A percentile compares a stretch with the other conserved stretches of the same genome.
Conservation (phyloP, 768 basidiomycete species). For the Hypholoma fasciculare region DNA sequence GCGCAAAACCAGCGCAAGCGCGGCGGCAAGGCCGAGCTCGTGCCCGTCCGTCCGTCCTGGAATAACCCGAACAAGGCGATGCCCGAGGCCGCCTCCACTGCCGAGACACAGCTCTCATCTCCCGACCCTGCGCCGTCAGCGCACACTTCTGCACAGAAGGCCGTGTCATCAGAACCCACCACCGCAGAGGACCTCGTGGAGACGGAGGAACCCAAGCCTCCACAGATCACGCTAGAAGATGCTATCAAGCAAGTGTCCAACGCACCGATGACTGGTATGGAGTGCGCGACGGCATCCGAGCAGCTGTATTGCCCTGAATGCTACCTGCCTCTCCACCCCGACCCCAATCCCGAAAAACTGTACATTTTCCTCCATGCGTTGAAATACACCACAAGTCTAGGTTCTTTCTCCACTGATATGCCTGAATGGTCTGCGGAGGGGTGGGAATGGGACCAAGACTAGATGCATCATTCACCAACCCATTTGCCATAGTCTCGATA, state of each 20-base stretch:
- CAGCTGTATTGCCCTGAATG: constrained; percentile 84
- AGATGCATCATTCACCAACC: neutral
- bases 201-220: constrained; percentile 17
- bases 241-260: constrained; percentile 43
- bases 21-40: constrained; percentile 52
- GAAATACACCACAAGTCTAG: constrained; percentile 79
- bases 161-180: neutral
- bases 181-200: neutral
- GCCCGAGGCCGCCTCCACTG: neutral
- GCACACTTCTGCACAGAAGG: neutral
- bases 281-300: constrained; percentile 36
- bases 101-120: neutral
- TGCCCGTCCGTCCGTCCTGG: constrained; percentile 13
- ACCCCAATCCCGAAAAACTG: constrained; percentile 88
- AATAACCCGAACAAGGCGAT: constrained; percentile 6
- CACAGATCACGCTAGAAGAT: constrained; percentile 50
- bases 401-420: constrained; percentile 83
- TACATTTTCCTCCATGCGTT: constrained; percentile 96
- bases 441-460: constrained; percentile 61
- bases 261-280: constrained; percentile 36
- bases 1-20: constrained; percentile 61
- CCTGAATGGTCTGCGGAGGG: constrained; percentile 86
- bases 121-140: neutral
- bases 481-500: neutral
- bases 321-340: constrained; percentile 89